These are phyloP conservation scores for Cenococcum geophilum DNA, from an alignment of 495 filamentous ascomycete genomes.

Conservation along the genomic window DNA sequence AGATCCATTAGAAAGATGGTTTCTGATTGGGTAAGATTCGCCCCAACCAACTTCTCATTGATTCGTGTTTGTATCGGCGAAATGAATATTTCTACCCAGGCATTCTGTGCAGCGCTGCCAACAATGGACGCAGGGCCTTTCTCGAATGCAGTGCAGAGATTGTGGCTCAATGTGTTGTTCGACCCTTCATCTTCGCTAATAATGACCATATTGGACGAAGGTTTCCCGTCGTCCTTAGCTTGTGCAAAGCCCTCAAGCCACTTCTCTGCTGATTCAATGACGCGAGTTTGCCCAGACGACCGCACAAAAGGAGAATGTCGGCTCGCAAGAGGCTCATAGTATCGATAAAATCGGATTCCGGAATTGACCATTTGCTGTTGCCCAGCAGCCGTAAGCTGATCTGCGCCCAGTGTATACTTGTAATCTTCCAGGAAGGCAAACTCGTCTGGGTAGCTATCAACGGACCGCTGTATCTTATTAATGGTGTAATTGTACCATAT, in stretches of 20 bases:
- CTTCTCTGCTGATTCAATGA: conserved; percentile 64
- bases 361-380: conserved; percentile 68
- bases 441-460: conserved; percentile 49
- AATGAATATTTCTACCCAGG: conserved; percentile 53
- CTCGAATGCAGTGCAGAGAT: conserved; percentile 61
- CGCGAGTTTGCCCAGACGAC: conserved; percentile 61
- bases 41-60: conserved; percentile 54
- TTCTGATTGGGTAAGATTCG: conserved; percentile 52
- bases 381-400: conserved; percentile 68
- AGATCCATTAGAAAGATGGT: conserved; percentile 73
- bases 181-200: conserved; percentile 56
- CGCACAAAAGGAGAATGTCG: conserved; percentile 62
- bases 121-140: conserved; percentile 42
- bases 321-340: conserved; percentile 55
- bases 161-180: conserved; percentile 75
- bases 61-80: conserved; percentile 57
- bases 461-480: conserved; percentile 52
- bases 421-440: conserved; percentile 63
- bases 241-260: conserved; percentile 66
- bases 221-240: conserved; percentile 46
- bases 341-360: conserved; percentile 64
- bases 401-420: conserved; percentile 64
- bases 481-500: conserved; percentile 24
- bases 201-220: conserved; percentile 42
- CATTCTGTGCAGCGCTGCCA: conserved; percentile 45